phyloP scores from a whole-genome alignment of 345 rosid genomes.

The Aquilaria malaccensis region DNA sequence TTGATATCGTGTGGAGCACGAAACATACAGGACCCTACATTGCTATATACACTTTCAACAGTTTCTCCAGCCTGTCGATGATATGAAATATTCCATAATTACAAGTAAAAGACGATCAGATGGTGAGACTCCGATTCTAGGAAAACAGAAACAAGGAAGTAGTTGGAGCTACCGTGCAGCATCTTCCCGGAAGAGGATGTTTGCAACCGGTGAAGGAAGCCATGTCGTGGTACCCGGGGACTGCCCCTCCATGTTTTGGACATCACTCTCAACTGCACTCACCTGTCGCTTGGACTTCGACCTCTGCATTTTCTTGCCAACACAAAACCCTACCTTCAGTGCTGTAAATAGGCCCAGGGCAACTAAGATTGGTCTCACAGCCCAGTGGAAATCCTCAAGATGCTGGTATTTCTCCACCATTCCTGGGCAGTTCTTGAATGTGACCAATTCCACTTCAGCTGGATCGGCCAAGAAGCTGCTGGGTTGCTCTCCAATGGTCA shows the following conservation, averaged over 20 bases:
- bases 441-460: slow-evolving; percentile 70
- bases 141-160: too few species aligned
- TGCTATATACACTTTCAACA: too few species aligned
- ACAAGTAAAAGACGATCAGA: too few species aligned
- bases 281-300: slow-evolving; percentile 34
- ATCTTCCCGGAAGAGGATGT: slow-evolving; percentile 33
- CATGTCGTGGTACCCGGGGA: slow-evolving; percentile 24
- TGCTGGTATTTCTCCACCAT: slow-evolving; percentile 68
- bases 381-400: slow-evolving; percentile 95
- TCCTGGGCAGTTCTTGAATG: slow-evolving; percentile 55
- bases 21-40: too few species aligned
- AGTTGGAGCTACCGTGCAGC: too few species aligned
- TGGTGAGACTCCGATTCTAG: too few species aligned
- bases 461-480: slow-evolving; percentile 74
- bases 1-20: too few species aligned
- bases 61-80: too few species aligned
- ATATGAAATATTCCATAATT: too few species aligned
- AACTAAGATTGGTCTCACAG: slow-evolving; percentile 73
- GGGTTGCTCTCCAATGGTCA: slow-evolving; percentile 45
- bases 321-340: slow-evolving; percentile 48
- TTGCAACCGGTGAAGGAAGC: slow-evolving; percentile 47
- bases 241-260: slow-evolving; percentile 20
- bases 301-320: slow-evolving; percentile 43
- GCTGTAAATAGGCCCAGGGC: slow-evolving; percentile 64
- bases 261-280: slow-evolving; percentile 12